Base-by-base conservation (phyloP, 345 rosid species). In the Lepidium sativum region DNA sequence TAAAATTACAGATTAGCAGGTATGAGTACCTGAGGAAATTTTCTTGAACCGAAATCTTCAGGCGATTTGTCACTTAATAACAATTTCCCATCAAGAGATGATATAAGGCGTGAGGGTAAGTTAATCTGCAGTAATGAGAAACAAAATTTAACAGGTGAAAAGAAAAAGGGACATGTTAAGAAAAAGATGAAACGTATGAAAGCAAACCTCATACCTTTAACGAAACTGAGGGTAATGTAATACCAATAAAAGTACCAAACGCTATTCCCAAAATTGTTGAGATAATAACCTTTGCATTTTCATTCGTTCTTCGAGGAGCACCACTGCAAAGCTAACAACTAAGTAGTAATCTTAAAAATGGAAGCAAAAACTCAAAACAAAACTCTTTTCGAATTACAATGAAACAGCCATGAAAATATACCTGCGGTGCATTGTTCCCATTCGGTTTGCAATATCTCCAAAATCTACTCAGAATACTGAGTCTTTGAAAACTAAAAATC, bases 231-330 rank as follows among this genome's bases (percentile, higher is more conserved):
- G 90, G 95, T 75, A 87, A 84, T 6, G 95, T 82, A 47, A 77
- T 51, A 27, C 98, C 97, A 54, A 87, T 21, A 57, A 87, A 76
- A 75, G 82, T 81, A 21, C 98, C 97, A 78, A 87, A 77, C 15
- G 79, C 68, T 44, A 83, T 69, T 63, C 92, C 97, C 42, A 89
- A 2, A 43, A 87, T 74, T 14, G 84, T 75, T 13, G 86, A 70
- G 8, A 89, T 39, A 11, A 85, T 56, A 45, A 82, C 54, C 69
- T 81, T 82, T 51, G 83, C 75, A 57, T 69, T 54, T 33, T 80
- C 88, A 45, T 65, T 83, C 60, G 92, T 69, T 73, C 77, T 87
- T 69, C 81, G 85, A 42, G 75, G 52, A 35, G 73, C 71, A 69
- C 83, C 96, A 77, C 95, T 84, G 84, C 80, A 83, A 62, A 47